phyloP scores from a whole-genome alignment of 805 yeast genomes.

The Dipodascopsis uninucleata region DNA sequence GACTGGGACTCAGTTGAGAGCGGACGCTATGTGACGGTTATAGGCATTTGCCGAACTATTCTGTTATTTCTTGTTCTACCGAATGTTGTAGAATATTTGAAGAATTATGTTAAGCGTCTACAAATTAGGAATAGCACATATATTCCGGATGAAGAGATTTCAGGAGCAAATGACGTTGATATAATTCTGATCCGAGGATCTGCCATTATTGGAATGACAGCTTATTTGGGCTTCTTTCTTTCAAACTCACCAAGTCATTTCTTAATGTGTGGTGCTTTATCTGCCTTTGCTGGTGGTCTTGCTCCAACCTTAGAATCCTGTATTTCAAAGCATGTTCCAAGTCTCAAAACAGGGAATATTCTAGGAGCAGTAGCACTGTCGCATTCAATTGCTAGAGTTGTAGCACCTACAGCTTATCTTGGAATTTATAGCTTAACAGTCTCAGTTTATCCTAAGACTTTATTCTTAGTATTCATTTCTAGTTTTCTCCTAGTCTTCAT shows the following conservation, averaged over 20 bases:
- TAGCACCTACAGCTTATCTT: slow-evolving; percentile 17
- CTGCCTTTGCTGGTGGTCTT: slow-evolving; percentile 13
- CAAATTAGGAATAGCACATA: slow-evolving; percentile 1
- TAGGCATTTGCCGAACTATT: slow-evolving; percentile 30
- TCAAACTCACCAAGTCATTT: slow-evolving; percentile 7
- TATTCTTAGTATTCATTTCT: slow-evolving; percentile 5
- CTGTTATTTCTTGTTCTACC: slow-evolving; percentile 31
- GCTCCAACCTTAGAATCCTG: slow-evolving; percentile 17
- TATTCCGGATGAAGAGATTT: slow-evolving; percentile 3
- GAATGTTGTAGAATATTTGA: slow-evolving; percentile 10
- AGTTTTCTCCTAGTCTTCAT: neutral
- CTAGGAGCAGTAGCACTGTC: slow-evolving; percentile 20
- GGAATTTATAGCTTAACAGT: slow-evolving; percentile 10
- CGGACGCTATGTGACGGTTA: slow-evolving; percentile 33
- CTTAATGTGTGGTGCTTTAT: slow-evolving; percentile 13
- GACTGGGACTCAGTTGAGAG: slow-evolving; percentile 35
- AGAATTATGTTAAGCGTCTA: slow-evolving; percentile 2
- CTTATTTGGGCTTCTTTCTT: slow-evolving; percentile 10
- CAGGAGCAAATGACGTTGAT: slow-evolving; percentile 15
- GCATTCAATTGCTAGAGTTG: slow-evolving; percentile 18
- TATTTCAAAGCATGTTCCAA: slow-evolving; percentile 23
- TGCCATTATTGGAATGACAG: slow-evolving; percentile 12
- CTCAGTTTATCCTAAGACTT: slow-evolving; percentile 11
- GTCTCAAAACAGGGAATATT: slow-evolving; percentile 16
- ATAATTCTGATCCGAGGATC: slow-evolving; percentile 9